phyloP scores from a whole-genome alignment of 169 alveolate genomes.

The Babesia caballi region DNA sequence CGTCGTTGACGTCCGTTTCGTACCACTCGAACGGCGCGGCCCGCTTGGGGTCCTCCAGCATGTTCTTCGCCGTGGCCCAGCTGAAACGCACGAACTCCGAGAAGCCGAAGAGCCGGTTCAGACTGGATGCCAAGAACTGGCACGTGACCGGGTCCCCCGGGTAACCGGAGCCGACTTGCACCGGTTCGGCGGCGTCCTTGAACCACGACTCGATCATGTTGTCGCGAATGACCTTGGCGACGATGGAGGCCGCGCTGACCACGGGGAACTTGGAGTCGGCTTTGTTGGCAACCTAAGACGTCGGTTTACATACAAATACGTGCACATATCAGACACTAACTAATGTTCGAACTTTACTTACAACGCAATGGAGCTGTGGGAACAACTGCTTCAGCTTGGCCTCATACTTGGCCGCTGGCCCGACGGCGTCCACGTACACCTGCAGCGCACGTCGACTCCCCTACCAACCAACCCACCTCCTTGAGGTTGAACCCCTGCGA shows the following conservation, averaged over 20 bases:
- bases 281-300: slow-evolving; percentile 78
- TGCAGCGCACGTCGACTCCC: slow-evolving; percentile 1
- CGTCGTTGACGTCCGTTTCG: slow-evolving; percentile 59
- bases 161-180: slow-evolving; percentile 74
- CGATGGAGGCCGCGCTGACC: slow-evolving; percentile 97
- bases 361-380: slow-evolving; percentile 82
- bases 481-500: slow-evolving; percentile 51
- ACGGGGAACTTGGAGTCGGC: slow-evolving; percentile 94
- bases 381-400: slow-evolving; percentile 74
- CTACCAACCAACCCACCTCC: slow-evolving; percentile 5
- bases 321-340: neutral
- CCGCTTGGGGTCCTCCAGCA: slow-evolving; percentile 71
- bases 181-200: slow-evolving; percentile 26
- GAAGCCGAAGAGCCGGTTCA: slow-evolving; percentile 93
- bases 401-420: slow-evolving; percentile 88
- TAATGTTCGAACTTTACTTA: slow-evolving; percentile 11
- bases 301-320: neutral
- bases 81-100: slow-evolving; percentile 85
- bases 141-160: slow-evolving; percentile 91
- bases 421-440: slow-evolving; percentile 93
- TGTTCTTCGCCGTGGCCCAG: slow-evolving; percentile 84
- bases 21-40: slow-evolving; percentile 77
- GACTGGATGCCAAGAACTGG: slow-evolving; percentile 83
- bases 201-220: slow-evolving; percentile 69
- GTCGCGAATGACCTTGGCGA: slow-evolving; percentile 96